Conservation (phyloP, 768 basidiomycete species). For the Pleurotus cornucopiae region DNA sequence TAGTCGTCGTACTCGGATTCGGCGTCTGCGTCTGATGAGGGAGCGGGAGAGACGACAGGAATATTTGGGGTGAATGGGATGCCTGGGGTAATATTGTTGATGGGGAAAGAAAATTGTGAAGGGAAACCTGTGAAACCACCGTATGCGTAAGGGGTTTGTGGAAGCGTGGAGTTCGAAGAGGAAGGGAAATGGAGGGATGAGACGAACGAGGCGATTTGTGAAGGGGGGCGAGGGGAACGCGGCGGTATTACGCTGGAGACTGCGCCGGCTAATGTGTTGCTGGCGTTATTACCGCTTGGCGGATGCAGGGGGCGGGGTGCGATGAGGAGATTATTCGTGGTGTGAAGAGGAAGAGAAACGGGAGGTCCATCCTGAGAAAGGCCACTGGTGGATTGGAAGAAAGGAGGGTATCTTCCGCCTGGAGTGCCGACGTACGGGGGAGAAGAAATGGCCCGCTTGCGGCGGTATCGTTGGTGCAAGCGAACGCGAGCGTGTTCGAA, state of each 20-base stretch:
- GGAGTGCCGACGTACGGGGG: not conserved
- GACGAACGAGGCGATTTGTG: slow-evolving; percentile 1
- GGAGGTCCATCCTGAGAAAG: not conserved
- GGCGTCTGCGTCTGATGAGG: slow-evolving; percentile 3
- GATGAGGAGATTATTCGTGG: not conserved
- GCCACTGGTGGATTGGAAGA: not conserved
- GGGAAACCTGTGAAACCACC: too few species aligned
- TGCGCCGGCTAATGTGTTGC: not conserved
- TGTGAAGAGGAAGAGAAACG: not conserved
- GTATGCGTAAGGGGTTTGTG: too few species aligned
- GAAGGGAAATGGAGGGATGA: not conserved
- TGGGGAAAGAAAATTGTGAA: not conserved
- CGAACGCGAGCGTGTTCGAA: slow-evolving; percentile 93
- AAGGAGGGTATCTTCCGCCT: not conserved
- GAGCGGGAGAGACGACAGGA: slow-evolving; percentile 9
- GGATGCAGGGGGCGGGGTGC: not conserved
- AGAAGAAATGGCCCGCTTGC: slow-evolving; percentile 6
- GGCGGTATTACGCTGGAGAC: not conserved
- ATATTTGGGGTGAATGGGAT: slow-evolving; percentile 10
- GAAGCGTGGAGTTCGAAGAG: not conserved
- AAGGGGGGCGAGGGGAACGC: not conserved
- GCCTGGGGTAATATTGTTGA: not conserved
- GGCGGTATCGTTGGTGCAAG: slow-evolving; percentile 33
- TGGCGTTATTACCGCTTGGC: too few species aligned
- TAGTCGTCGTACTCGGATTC: slow-evolving; percentile 71